Evolutionary conservation across 495 filamentous ascomycete species (phyloP), one percentile per base, ranked within the genome.

Genomic region (Penicillium soppii): DNA sequence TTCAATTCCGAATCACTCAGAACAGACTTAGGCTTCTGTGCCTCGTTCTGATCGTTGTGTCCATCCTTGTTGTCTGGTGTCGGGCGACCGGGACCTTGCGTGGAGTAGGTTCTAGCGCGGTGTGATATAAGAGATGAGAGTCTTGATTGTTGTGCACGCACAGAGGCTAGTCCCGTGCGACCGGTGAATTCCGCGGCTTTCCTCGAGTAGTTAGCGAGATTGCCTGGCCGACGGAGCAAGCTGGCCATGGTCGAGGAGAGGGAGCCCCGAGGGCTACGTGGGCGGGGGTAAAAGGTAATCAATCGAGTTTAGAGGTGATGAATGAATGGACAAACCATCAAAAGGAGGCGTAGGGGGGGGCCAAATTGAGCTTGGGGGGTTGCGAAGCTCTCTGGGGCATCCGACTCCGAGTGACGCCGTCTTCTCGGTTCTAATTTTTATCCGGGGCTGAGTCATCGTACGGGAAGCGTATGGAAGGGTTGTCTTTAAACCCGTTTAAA

Each of bases 201-300:
- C 66, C 72, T 80, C 59, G 82, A 79, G 64, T 82, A 72, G 67
- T 82, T 78, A 68, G 82, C 80, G 67, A 88, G 65, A 68, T 80
- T 75, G 69, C 80, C 77, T 63, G 86, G 81, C 67, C 81, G 82
- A 61, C 84, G 82, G 53, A 88, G 72, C 59, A 86, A 63, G 65
- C 77, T 76, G 63, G 83, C 81, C 84, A 88, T 88, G 65, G 61
- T 75, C 70, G 72, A 71, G 66, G 66, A 66, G 58, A 50, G 53
- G 58, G 56, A 64, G 70, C 69, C 71, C 68, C 57, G 52, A 67
- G 61, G 72, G 60, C 66, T 56, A 36, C 43, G 52, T 52, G 43
- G 46, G 53, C 42, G 57, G 60, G 45, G 48, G 57, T 52, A 49
- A 36, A 51, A 35, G 53, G 42, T 63, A 46, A 58, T 62, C 53